phyloP scores from a whole-genome alignment of 495 filamentous ascomycete genomes.

The Podospora bellae-mahoneyi region DNA sequence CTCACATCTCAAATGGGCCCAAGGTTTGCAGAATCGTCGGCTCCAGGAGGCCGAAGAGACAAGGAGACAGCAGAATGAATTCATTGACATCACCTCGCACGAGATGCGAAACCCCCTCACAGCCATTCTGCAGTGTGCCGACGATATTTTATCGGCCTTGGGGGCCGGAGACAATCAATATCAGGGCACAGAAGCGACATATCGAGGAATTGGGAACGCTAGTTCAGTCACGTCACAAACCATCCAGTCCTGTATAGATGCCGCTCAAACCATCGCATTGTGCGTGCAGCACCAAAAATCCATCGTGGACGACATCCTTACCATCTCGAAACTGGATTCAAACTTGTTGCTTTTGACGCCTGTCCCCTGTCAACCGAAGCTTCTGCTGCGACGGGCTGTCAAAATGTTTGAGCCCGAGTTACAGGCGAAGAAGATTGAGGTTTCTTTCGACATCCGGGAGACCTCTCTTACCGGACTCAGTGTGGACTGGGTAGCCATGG shows the following conservation, averaged over 20 bases:
- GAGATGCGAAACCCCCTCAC: slow-evolving; percentile 72
- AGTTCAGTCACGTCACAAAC: slow-evolving; percentile 6
- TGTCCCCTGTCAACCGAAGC: slow-evolving; percentile 55
- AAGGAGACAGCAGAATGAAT: slow-evolving; percentile 60
- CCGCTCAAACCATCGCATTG: slow-evolving; percentile 62
- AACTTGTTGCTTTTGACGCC: slow-evolving; percentile 64
- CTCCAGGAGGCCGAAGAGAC: slow-evolving; percentile 56
- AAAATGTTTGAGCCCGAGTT: slow-evolving; percentile 67
- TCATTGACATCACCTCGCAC: slow-evolving; percentile 74
- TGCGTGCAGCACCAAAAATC: slow-evolving; percentile 70
- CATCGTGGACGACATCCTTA: slow-evolving; percentile 72
- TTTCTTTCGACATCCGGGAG: slow-evolving; percentile 52
- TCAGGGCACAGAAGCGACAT: background rate
- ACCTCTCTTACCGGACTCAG: slow-evolving; percentile 47
- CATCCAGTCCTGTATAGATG: slow-evolving; percentile 19
- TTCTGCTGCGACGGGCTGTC: slow-evolving; percentile 52
- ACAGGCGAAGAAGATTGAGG: slow-evolving; percentile 55
- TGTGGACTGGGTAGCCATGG: slow-evolving; percentile 62
- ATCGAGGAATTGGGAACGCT: background rate
- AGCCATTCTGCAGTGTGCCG: slow-evolving; percentile 67
- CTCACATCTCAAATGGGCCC: slow-evolving; percentile 54
- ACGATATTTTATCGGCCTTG: slow-evolving; percentile 57
- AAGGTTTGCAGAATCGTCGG: slow-evolving; percentile 54
- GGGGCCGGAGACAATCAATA: slow-evolving; percentile 32
- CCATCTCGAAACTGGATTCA: slow-evolving; percentile 71